Evolutionary conservation across 2,329 filamentous ascomycete genomes (phyloP).

Genomic region (Neonectria coccinea): DNA sequence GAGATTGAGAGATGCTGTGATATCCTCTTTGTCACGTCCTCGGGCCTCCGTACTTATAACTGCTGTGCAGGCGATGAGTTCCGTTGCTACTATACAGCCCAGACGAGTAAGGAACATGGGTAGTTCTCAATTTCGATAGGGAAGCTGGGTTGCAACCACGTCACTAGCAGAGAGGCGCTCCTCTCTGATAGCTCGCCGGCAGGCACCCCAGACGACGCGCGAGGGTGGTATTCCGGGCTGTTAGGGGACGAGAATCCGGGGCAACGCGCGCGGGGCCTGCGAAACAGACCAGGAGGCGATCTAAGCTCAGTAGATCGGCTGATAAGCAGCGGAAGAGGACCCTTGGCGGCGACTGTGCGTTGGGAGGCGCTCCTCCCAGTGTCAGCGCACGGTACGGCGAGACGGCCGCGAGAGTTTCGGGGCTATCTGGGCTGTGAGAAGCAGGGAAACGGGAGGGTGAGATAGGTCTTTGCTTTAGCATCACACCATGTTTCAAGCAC

Average conservation of each 20-base stretch:
- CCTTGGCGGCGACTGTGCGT: not conserved
- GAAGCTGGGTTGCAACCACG: conserved; percentile 6
- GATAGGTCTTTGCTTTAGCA: not conserved
- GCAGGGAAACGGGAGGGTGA: conserved; percentile 8
- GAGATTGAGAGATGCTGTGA: not conserved
- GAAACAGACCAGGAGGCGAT: conserved; percentile 1
- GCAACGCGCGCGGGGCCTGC: conserved; percentile 14
- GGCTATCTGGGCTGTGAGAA: not conserved
- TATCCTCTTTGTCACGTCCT: not conserved
- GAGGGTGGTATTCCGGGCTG: conserved; percentile 17
- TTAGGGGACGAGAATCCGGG: conserved; percentile 13
- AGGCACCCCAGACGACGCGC: conserved; percentile 20
- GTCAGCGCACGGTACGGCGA: not conserved
- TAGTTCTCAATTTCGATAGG: conserved; percentile 5
- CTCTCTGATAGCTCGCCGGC: conserved; percentile 15
- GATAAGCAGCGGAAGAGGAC: conserved; percentile 12
- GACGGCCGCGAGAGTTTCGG: conserved; percentile 1
- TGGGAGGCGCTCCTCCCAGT: conserved; percentile 15
- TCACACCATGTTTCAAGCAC: conserved; percentile 10
- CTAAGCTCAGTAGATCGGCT: conserved; percentile 8
- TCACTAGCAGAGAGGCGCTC: conserved; percentile 25
- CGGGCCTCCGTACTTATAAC: conserved; percentile 21
- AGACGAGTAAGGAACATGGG: not conserved
- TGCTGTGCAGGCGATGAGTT: not conserved
- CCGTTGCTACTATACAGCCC: not conserved